phyloP scores from a whole-genome alignment of 176 grass and related monocot genomes.

The Typha latifolia region DNA sequence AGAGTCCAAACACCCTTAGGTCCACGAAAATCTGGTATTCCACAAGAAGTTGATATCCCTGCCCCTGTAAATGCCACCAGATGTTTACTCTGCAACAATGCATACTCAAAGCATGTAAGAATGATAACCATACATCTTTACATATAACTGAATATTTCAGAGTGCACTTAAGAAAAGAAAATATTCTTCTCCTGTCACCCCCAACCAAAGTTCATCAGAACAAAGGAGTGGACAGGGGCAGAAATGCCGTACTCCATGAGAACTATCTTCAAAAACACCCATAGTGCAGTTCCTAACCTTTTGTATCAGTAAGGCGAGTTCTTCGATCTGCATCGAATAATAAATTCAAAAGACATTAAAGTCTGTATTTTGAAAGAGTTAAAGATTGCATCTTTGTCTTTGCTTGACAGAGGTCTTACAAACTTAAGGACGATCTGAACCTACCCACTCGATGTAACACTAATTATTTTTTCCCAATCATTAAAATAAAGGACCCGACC shows the following conservation, averaged over 20 bases:
- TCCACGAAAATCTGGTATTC: constrained; percentile 95
- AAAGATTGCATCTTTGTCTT: not conserved
- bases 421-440: not conserved
- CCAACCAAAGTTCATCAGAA: no score
- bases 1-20: constrained; percentile 96
- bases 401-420: not conserved
- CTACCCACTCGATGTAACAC: not conserved
- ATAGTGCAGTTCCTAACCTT: constrained; percentile 33
- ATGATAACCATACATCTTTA: not conserved
- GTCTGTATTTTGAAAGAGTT: not conserved
- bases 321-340: constrained; percentile 66
- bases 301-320: constrained; percentile 75
- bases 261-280: constrained; percentile 7
- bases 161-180: not conserved
- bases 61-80: constrained; percentile 93
- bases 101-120: constrained; percentile 10
- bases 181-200: no score
- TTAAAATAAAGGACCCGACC: no score
- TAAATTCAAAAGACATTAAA: not conserved
- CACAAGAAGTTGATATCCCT: constrained; percentile 94
- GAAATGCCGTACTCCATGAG: constrained; percentile 14
- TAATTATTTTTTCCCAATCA: no score
- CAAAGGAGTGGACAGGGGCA: no score
- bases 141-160: not conserved
- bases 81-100: constrained; percentile 86